phyloP scores from a whole-genome alignment of 2,329 filamentous ascomycete genomes.

The Alternaria sp. region DNA sequence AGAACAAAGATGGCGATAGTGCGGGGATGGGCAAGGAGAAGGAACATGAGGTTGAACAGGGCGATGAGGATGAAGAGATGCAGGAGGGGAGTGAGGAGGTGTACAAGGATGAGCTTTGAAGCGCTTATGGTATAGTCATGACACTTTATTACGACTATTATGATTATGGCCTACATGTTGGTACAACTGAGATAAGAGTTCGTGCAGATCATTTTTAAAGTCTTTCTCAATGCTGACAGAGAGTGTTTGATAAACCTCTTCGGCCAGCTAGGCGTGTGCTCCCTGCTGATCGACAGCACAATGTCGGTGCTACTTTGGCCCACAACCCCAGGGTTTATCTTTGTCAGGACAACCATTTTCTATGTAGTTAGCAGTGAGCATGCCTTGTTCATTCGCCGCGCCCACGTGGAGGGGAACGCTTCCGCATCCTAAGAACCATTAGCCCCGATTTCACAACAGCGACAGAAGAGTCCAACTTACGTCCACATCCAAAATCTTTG shows the following conservation, averaged over 20 bases:
- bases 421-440: background rate
- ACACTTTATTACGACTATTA: background rate
- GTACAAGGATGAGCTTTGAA: slow-evolving; percentile 49
- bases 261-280: background rate
- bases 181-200: background rate
- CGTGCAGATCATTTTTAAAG: background rate
- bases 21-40: slow-evolving; percentile 54
- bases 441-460: background rate
- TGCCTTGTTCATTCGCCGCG: background rate
- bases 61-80: slow-evolving; percentile 29
- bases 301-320: too few relatives aligned
- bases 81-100: slow-evolving; percentile 50
- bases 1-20: slow-evolving; percentile 7
- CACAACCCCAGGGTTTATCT: background rate
- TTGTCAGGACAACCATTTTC: background rate
- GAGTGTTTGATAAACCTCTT: background rate
- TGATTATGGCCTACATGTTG: background rate
- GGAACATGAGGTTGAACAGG: slow-evolving; percentile 33
- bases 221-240: background rate
- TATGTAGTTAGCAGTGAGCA: background rate
- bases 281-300: too few relatives aligned
- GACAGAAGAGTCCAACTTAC: background rate
- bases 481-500: background rate
- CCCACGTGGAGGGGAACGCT: background rate
- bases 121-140: background rate